These are phyloP conservation scores for Ophiostoma pallidulum DNA, from an alignment of 2,329 filamentous ascomycete genomes.

Conservation along the genomic window DNA sequence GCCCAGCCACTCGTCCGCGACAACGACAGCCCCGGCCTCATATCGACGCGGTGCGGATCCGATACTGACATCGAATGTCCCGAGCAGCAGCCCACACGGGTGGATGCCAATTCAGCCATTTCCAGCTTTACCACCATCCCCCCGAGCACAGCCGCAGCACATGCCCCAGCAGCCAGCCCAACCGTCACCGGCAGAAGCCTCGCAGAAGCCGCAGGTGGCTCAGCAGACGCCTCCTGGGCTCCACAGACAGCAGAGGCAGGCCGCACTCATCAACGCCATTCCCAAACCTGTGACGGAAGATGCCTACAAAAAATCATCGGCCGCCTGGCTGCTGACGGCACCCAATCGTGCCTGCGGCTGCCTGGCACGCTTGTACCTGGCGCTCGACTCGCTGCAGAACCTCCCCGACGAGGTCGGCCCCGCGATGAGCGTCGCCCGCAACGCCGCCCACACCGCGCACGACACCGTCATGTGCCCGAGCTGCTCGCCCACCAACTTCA, in stretches of 20 bases:
- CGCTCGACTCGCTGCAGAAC: constrained; percentile 39
- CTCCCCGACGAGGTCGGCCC: constrained; percentile 35
- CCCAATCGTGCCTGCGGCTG: constrained; percentile 33
- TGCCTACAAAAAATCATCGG: constrained; percentile 8
- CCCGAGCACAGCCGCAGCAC: background rate
- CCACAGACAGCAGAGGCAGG: background rate
- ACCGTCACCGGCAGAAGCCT: too few species aligned
- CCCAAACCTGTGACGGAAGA: background rate
- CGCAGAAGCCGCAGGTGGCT: too few species aligned
- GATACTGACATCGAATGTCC: background rate
- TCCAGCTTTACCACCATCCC: background rate
- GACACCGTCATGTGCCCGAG: constrained; percentile 40
- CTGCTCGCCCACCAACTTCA: constrained; percentile 35
- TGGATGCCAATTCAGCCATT: too few species aligned
- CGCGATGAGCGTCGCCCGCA: constrained; percentile 39
- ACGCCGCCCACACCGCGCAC: constrained; percentile 40
- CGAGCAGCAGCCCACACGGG: background rate
- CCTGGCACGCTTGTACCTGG: constrained; percentile 39
- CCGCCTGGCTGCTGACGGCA: constrained; percentile 11
- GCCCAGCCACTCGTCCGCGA: too few species aligned
- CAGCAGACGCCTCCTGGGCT: too few species aligned
- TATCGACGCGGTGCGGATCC: too few species aligned
- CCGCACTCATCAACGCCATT: background rate
- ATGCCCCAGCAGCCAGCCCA: too few species aligned
- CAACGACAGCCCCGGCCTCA: background rate